phyloP scores from a whole-genome alignment of 1,139 yeast genomes.

The Kazachstania sp. region DNA sequence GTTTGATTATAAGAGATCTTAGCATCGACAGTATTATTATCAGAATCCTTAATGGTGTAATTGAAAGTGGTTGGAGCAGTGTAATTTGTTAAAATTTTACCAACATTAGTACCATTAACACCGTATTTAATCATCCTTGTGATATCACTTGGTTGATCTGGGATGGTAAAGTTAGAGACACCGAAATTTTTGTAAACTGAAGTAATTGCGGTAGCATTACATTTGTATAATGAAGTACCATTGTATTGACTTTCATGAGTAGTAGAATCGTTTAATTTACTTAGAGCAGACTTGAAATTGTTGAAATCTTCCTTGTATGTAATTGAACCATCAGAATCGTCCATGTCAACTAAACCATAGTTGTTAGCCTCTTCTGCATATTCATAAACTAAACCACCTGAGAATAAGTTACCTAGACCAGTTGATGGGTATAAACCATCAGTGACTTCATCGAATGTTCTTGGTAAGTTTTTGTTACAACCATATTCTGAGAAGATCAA shows the following conservation, averaged over 20 bases:
- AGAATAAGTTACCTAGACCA: constrained; percentile 45
- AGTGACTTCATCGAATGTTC: constrained; percentile 65
- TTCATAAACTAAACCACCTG: constrained; percentile 77
- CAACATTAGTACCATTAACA: constrained; percentile 42
- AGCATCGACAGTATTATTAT: constrained; percentile 46
- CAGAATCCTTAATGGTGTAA: constrained; percentile 41
- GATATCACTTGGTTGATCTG: constrained; percentile 37
- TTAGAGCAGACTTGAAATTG: constrained; percentile 45
- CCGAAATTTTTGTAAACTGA: constrained; percentile 34
- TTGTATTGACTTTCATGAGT: constrained; percentile 35
- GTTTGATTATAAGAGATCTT: constrained; percentile 42
- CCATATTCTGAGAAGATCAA: constrained; percentile 83
- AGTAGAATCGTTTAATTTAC: constrained; percentile 37
- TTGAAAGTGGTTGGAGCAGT: constrained; percentile 34
- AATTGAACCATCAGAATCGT: constrained; percentile 35
- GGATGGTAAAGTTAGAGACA: constrained; percentile 37
- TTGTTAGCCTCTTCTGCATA: constrained; percentile 59
- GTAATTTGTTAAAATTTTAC: constrained; percentile 38
- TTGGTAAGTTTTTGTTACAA: constrained; percentile 53
- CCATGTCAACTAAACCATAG: constrained; percentile 61
- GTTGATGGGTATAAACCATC: constrained; percentile 40
- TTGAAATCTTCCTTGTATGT: constrained; percentile 46
- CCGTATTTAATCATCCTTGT: constrained; percentile 42
- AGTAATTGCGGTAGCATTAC: constrained; percentile 45
- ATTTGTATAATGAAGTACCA: constrained; percentile 36